Conservation (phyloP, 2,329 filamentous ascomycete species). For the Cladosporium sp. region DNA sequence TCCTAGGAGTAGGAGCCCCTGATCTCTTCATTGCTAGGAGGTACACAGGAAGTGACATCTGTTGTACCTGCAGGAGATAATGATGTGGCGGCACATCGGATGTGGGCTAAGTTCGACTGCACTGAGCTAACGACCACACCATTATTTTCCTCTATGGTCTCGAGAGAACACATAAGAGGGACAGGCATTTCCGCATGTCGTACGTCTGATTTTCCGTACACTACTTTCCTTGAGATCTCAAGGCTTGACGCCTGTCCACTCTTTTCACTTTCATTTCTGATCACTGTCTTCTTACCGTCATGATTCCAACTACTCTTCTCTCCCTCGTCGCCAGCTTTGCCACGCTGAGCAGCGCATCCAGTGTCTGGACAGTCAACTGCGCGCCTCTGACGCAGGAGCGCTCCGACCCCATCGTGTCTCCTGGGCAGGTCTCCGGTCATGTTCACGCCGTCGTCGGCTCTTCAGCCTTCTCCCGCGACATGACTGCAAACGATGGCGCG, state of each 20-base stretch:
- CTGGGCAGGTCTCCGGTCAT: constrained; percentile 57
- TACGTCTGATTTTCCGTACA: neutral
- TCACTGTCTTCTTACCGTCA: neutral
- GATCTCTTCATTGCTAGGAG: neutral
- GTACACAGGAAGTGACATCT: too few relatives aligned
- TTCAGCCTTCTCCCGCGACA: constrained; percentile 27
- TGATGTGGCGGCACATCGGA: constrained; percentile 1
- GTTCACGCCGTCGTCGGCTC: constrained; percentile 68
- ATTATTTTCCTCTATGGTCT: neutral
- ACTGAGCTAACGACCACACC: neutral
- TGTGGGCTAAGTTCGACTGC: neutral
- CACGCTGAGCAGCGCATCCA: neutral
- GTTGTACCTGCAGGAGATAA: neutral
- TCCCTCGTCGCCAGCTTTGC: neutral
- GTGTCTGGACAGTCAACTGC: constrained; percentile 13
- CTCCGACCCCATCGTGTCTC: constrained; percentile 64
- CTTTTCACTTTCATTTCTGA: neutral
- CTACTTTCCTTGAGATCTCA: neutral
- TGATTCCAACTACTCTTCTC: neutral
- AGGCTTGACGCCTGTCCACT: constrained; percentile 1
- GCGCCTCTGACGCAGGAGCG: constrained; percentile 34
- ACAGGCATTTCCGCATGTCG: neutral
- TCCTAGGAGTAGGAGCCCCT: neutral
- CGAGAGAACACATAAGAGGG: neutral
- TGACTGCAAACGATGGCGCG: neutral